Evolutionary conservation across 495 filamentous ascomycete species (phyloP).

Genomic region (Neurospora sp.): DNA sequence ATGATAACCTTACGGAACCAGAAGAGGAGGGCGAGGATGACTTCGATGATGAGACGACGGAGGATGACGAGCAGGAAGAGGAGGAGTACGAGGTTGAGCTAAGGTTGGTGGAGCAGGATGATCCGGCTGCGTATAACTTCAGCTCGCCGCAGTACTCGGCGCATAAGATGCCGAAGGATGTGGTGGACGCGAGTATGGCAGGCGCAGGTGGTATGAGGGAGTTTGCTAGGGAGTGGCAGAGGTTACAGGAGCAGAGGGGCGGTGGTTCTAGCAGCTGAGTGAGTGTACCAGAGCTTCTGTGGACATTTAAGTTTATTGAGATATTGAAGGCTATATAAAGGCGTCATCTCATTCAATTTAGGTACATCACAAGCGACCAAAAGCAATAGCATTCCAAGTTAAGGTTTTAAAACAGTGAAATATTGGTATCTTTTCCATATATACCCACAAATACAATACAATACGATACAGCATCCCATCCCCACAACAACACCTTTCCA

Average conservation of each 20-base stretch:
- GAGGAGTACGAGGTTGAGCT: slow-evolving; percentile 62
- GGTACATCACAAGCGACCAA: background rate
- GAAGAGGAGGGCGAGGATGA: slow-evolving; percentile 11
- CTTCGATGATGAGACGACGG: slow-evolving; percentile 26
- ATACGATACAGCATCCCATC: background rate
- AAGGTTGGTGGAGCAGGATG: slow-evolving; percentile 68
- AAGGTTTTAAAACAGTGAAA: background rate
- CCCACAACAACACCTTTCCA: background rate
- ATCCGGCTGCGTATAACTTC: slow-evolving; percentile 81
- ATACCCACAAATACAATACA: background rate
- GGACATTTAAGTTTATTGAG: background rate
- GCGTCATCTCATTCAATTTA: background rate
- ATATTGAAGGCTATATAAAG: background rate
- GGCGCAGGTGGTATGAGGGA: slow-evolving; percentile 70
- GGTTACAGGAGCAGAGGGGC: slow-evolving; percentile 35
- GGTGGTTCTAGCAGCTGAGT: background rate
- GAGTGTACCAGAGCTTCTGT: background rate
- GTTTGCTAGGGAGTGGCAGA: slow-evolving; percentile 80
- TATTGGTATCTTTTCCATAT: background rate
- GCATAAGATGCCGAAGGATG: slow-evolving; percentile 88
- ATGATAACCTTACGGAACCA: background rate
- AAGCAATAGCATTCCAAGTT: background rate
- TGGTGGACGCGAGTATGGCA: slow-evolving; percentile 77
- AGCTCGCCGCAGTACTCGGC: slow-evolving; percentile 81
- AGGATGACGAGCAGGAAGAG: slow-evolving; percentile 43